A percentile compares a stretch with the other conserved stretches of the same genome.
phyloP scores from a whole-genome alignment of 108 stramenopile species.

The Skeletonema marinoi region DNA sequence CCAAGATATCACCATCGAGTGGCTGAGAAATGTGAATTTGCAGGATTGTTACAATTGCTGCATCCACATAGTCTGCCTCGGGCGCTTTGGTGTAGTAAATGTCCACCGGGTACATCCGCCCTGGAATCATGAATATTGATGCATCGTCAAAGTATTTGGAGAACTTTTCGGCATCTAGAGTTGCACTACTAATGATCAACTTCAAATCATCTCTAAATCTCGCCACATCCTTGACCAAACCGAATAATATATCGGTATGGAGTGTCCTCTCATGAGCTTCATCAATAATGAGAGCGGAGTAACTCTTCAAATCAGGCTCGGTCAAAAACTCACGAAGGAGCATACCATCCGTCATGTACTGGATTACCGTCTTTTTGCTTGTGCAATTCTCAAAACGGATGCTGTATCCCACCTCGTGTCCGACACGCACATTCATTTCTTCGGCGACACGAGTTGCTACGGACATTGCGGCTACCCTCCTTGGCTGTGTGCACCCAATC shows the following conservation, averaged over 20 bases:
- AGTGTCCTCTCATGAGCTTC: constrained; percentile 99
- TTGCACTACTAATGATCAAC: constrained; percentile 96
- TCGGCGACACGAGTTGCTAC: constrained; percentile 97
- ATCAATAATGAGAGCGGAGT: constrained; percentile 96
- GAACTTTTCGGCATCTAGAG: constrained; percentile 98
- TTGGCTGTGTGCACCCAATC: constrained; percentile 97
- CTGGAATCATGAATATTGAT: constrained; percentile 97
- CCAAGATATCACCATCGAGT: constrained; percentile 95
- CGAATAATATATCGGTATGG: constrained; percentile 98
- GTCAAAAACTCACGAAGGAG: constrained; percentile 96
- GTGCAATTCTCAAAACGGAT: constrained; percentile 99
- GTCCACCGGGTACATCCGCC: constrained; percentile 86
- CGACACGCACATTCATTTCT: constrained; percentile 95
- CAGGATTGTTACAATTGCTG: constrained; percentile 96
- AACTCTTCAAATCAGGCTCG: constrained; percentile 95
- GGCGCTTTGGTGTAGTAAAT: constrained; percentile 98
- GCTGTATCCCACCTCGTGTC: constrained; percentile 97
- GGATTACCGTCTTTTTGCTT: constrained; percentile 85
- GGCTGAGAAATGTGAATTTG: constrained; percentile 99
- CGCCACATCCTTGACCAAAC: constrained; percentile 96
- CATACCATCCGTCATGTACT: constrained; percentile 99
- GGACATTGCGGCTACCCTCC: constrained; percentile 98
- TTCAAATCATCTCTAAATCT: constrained; percentile 93
- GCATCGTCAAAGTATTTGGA: constrained; percentile 98
- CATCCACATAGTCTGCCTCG: constrained; percentile 99